Evolutionary conservation across 192 early-diverging fungal genomes (phyloP).

Genomic region (Backusella australiensis): DNA sequence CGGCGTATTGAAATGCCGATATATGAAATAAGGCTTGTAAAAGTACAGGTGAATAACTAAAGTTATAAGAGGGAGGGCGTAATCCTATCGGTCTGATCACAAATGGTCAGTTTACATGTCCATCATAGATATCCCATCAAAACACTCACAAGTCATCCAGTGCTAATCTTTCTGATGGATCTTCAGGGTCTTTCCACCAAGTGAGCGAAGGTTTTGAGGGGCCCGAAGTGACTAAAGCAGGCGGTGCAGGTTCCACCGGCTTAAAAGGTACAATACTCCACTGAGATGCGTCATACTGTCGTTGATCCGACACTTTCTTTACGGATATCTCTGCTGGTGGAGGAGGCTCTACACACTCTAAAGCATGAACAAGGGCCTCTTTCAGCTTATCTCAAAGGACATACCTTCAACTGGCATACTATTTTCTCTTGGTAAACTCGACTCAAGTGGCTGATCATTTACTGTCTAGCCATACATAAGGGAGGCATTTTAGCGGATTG

Average conservation of each 20-base stretch:
- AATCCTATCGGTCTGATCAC: conserved; percentile 35
- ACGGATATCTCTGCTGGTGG: not conserved
- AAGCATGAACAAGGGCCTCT: not conserved
- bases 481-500: not conserved
- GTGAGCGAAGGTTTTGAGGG: conserved; percentile 14
- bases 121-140: not conserved
- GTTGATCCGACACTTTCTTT: not conserved
- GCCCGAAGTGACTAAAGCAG: too few relatives aligned
- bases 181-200: conserved; percentile 28
- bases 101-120: not conserved
- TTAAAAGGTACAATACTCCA: conserved; percentile 25
- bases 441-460: not conserved
- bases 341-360: not conserved
- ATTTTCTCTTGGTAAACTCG: not conserved
- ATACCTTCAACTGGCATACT: not conserved
- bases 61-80: conserved; percentile 22
- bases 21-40: conserved; percentile 45
- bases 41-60: conserved; percentile 27
- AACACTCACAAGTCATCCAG: conserved; percentile 13
- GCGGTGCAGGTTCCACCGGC: not conserved
- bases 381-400: not conserved
- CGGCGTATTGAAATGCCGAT: conserved; percentile 27
- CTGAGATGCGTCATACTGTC: not conserved
- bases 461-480: not conserved
- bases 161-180: conserved; percentile 13